Base-by-base conservation (phyloP, 2,329 filamentous ascomycete genomes). In the Verticillium dahliae region DNA sequence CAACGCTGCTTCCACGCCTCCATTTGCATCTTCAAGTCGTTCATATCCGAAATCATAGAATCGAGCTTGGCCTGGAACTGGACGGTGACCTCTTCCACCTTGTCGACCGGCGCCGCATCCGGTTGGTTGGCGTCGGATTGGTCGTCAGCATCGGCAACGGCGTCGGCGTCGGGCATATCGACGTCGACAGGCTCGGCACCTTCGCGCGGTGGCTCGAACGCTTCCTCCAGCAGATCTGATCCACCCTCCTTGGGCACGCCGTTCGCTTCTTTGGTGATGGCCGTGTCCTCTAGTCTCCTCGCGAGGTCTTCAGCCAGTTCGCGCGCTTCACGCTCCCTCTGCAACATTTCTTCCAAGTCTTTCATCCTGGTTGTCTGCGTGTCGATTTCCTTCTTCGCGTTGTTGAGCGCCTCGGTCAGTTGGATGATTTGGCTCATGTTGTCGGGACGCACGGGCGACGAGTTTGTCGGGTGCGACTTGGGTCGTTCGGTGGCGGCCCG, bases 341-440 rank as follows among this genome's bases (percentile, higher is more conserved):
- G 85, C 54, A 98, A 79, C 76, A 91, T 81, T 62, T 86, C 83
- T 72, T 98, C 94, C 13, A 98, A 78, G 68, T 93, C 90, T 67
- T 88, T 89, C 73, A 98, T 87, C 35, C 90, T 87, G 52, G 86
- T 82, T 58, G 86, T 87, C 72, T 97, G 92, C n/a, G 82, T 84
- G 69, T 96, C 92, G 52, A 97, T 86, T 71, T 97, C 93, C 68
- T 89, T 90, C 76, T 91, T 96, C 10, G 93, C 90, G 62, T 85
- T 87, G 60, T 89, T 90, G 54, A 99, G 79, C 22, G 91, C 91
- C 69, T 97, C 92, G 6, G 92, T 91, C 14, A 99, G 80, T 18
- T 91, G 87, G 5, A 94, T 78, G 60, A 97, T 91, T 69, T 97
- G 92, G 69, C 88, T 89, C 69, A 81, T 69, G 62, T 78, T 85